These are phyloP conservation scores for Carex scoparia DNA, from an alignment of 176 grass and related monocot genomes.

Conservation along the genomic window DNA sequence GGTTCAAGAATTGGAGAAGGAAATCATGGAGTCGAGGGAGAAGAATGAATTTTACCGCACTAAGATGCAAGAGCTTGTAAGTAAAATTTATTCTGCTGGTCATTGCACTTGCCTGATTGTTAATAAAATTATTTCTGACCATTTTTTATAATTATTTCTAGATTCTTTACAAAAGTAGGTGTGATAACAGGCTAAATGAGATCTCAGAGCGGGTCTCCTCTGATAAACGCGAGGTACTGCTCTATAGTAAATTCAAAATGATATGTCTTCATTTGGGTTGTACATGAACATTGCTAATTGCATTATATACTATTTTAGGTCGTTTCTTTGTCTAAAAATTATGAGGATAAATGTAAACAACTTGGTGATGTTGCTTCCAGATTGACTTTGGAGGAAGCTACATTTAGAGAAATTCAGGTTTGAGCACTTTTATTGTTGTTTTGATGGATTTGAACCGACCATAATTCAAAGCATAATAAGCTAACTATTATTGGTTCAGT, in stretches of 20 bases:
- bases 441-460: neutral
- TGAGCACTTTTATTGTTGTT: neutral
- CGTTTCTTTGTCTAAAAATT: constrained; percentile 71
- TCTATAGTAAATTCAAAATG: neutral
- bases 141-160: constrained; percentile 22
- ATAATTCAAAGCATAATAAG: neutral
- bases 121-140: neutral
- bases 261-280: neutral
- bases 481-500: neutral
- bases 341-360: constrained; percentile 92
- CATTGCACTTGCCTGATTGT: neutral
- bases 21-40: constrained; percentile 91
- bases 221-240: constrained; percentile 90
- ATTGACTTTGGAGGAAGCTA: constrained; percentile 93
- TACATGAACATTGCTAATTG: neutral
- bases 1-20: constrained; percentile 99
- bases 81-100: constrained; percentile 12
- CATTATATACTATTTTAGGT: constrained; percentile 42
- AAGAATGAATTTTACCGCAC: constrained; percentile 87
- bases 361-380: constrained; percentile 90
- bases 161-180: constrained; percentile 99
- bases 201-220: constrained; percentile 69
- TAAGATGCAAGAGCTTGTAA: constrained; percentile 99
- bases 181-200: constrained; percentile 95
- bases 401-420: constrained; percentile 94